Conservation (phyloP, 805 yeast genomes). For the Candida endomychidarum region DNA sequence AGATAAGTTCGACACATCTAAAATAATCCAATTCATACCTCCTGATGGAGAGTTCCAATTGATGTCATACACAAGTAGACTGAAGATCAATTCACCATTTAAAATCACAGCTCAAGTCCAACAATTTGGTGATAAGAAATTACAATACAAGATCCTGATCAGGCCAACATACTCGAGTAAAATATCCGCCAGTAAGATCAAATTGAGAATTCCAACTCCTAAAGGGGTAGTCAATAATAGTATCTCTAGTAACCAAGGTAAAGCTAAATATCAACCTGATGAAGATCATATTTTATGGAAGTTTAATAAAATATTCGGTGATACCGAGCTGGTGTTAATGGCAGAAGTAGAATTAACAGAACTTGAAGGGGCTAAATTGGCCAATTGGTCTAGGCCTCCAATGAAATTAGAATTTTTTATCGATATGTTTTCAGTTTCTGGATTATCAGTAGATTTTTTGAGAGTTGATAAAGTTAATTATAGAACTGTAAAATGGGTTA, state of each 20-base stretch:
- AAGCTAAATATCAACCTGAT: constrained; percentile 65
- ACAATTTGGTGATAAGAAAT: constrained; percentile 39
- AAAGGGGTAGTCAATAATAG: constrained; percentile 33
- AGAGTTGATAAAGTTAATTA: constrained; percentile 65
- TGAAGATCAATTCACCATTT: constrained; percentile 68
- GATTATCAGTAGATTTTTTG: constrained; percentile 70
- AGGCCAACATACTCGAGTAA: constrained; percentile 61
- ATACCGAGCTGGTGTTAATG: constrained; percentile 58
- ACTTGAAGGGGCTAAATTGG: constrained; percentile 9
- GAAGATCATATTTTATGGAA: constrained; percentile 70
- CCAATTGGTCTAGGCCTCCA: constrained; percentile 71
- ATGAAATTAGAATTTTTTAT: constrained; percentile 66
- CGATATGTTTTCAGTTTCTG: constrained; percentile 75
- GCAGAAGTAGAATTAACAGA: constrained; percentile 48
- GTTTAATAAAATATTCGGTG: constrained; percentile 65
- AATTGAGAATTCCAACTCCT: constrained; percentile 69
- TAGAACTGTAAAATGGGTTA: constrained; percentile 82
- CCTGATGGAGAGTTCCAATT: constrained; percentile 88
- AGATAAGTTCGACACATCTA: constrained; percentile 60
- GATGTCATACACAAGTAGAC: constrained; percentile 58
- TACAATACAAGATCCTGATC: constrained; percentile 60
- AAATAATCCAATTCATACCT: constrained; percentile 71
- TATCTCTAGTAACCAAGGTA: constrained; percentile 51
- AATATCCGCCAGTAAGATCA: constrained; percentile 61
- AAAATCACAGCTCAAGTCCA: constrained; percentile 56